Conservation (phyloP, 2,329 filamentous ascomycete species). For the Cladosporium sp. region DNA sequence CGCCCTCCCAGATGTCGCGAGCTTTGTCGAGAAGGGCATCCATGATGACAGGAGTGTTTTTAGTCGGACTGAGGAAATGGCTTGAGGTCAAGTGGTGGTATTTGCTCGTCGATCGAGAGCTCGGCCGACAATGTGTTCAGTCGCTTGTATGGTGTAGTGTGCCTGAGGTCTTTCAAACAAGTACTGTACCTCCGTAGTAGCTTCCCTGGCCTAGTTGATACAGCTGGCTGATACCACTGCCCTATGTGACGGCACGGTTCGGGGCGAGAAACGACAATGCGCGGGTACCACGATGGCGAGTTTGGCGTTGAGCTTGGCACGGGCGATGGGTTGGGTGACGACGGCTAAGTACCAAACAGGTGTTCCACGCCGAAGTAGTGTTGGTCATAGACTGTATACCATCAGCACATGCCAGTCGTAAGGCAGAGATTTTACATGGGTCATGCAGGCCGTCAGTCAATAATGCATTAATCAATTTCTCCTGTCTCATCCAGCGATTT, state of each 20-base stretch:
- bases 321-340: neutral
- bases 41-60: conserved; percentile 46
- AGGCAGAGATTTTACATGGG: neutral
- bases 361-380: no score
- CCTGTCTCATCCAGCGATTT: neutral
- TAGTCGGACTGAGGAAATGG: neutral
- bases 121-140: no score
- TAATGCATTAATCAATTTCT: neutral
- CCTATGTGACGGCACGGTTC: neutral
- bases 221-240: neutral
- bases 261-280: neutral
- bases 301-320: neutral
- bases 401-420: no score
- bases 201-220: neutral
- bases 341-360: neutral
- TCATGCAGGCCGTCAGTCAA: neutral
- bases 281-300: neutral
- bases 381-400: no score
- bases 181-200: no score
- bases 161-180: no score
- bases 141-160: no score
- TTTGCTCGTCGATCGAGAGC: no score
- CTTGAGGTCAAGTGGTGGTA: no score
- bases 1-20: conserved; percentile 78
- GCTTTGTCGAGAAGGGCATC: conserved; percentile 77